Evolutionary conservation across 805 yeast genomes (phyloP).

Genomic region (Yamadazyma insecticola): DNA sequence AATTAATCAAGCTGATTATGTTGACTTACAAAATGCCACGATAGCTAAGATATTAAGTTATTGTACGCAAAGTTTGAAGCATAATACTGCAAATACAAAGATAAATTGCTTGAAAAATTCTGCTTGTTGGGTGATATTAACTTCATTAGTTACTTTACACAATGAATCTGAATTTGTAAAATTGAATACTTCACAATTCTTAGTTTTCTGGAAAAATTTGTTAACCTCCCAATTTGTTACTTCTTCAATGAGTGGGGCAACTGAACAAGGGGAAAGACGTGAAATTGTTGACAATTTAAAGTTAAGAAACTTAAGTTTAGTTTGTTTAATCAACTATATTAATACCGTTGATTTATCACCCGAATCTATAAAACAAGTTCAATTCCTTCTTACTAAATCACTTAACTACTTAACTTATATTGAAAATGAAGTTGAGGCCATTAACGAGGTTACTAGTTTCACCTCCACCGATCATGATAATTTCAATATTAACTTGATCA

Average conservation of each 20-base stretch:
- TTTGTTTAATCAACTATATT: slow-evolving; percentile 36
- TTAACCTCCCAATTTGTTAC: slow-evolving; percentile 38
- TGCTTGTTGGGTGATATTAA: slow-evolving; percentile 38
- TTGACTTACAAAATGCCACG: slow-evolving; percentile 34
- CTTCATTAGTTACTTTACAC: slow-evolving; percentile 36
- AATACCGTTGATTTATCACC: slow-evolving; percentile 34
- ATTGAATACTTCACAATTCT: slow-evolving; percentile 39
- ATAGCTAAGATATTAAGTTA: slow-evolving; percentile 39
- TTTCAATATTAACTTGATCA: slow-evolving; percentile 24
- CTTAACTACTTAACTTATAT: slow-evolving; percentile 37
- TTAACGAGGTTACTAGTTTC: slow-evolving; percentile 32
- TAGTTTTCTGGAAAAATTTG: slow-evolving; percentile 41
- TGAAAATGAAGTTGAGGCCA: slow-evolving; percentile 30
- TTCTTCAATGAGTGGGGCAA: slow-evolving; percentile 13
- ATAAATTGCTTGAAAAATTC: slow-evolving; percentile 21
- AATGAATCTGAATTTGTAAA: slow-evolving; percentile 39
- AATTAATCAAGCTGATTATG: slow-evolving; percentile 31
- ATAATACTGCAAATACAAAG: slow-evolving; percentile 19
- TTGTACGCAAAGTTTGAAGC: slow-evolving; percentile 42
- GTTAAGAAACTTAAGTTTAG: slow-evolving; percentile 33
- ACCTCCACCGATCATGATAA: slow-evolving; percentile 22
- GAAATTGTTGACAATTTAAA: slow-evolving; percentile 33
- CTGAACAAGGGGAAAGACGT: slow-evolving; percentile 15
- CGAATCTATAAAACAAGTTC: slow-evolving; percentile 37
- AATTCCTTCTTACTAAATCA: slow-evolving; percentile 36